Conservation (phyloP, 805 yeast genomes). For the Starmerella sp. region DNA sequence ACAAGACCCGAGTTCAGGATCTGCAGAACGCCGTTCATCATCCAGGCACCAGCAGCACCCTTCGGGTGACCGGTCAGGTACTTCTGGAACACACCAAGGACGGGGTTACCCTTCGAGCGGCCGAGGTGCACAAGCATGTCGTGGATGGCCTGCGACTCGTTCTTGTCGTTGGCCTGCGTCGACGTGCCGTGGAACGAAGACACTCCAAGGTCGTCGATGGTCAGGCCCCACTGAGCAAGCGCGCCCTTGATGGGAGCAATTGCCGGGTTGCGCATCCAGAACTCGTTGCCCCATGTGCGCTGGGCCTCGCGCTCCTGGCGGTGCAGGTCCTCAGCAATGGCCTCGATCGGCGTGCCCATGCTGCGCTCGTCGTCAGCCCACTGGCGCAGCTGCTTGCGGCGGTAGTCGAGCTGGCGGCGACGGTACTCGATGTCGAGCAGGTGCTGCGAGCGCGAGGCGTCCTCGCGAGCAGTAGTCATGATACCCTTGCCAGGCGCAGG, state of each 20-base stretch:
- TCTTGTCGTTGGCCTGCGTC: slow-evolving; percentile 96
- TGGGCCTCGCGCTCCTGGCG: slow-evolving; percentile 82
- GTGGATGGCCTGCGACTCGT: slow-evolving; percentile 85
- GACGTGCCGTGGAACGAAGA: slow-evolving; percentile 99
- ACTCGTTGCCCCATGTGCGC: slow-evolving; percentile 90
- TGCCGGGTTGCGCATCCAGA: slow-evolving; percentile 81
- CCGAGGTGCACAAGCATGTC: slow-evolving; percentile 91
- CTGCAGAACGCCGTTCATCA: slow-evolving; percentile 97
- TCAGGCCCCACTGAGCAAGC: slow-evolving; percentile 82
- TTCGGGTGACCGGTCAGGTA: slow-evolving; percentile 99
- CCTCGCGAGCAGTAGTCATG: slow-evolving; percentile 94
- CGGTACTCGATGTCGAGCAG: slow-evolving; percentile 79
- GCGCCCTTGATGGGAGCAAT: slow-evolving; percentile 97
- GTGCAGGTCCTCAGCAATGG: slow-evolving; percentile 70
- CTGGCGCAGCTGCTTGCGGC: slow-evolving; percentile 61
- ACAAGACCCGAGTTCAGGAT: slow-evolving; percentile 83
- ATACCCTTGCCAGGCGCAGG: slow-evolving; percentile 99
- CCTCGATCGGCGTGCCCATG: slow-evolving; percentile 78
- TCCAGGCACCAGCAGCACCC: slow-evolving; percentile 99
- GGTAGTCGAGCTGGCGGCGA: slow-evolving; percentile 72
- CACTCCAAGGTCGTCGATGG: slow-evolving; percentile 89
- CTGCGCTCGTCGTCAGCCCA: slow-evolving; percentile 73
- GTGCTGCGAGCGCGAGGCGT: slow-evolving; percentile 52
- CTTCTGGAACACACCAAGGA: slow-evolving; percentile 96
- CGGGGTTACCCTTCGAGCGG: slow-evolving; percentile 95